Conservation (phyloP, 1,284 basidiomycete species). For the Papiliotrema nemorosa region DNA sequence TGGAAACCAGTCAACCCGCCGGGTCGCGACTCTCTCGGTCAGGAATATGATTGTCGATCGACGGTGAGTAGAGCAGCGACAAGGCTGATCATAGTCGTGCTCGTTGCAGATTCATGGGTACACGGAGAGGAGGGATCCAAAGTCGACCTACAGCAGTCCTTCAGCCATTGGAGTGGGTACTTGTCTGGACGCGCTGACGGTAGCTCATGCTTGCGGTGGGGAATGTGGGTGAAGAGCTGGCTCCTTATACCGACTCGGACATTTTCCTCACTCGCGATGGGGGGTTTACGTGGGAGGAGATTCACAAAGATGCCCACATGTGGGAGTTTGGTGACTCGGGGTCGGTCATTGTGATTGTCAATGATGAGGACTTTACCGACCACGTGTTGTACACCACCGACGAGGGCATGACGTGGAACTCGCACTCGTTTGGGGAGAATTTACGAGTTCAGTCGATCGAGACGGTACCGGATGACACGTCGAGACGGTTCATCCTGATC, state of each 20-base stretch:
- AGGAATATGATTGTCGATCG: slow-evolving; percentile 66
- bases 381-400: slow-evolving; percentile 83
- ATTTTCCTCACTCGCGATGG: slow-evolving; percentile 95
- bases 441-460: slow-evolving; percentile 74
- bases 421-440: slow-evolving; percentile 79
- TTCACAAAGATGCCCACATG: slow-evolving; percentile 94
- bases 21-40: slow-evolving; percentile 68
- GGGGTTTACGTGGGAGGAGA: slow-evolving; percentile 97
- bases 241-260: slow-evolving; percentile 80
- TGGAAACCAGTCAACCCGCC: slow-evolving; percentile 86
- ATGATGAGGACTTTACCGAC: slow-evolving; percentile 91
- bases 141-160: slow-evolving; percentile 88
- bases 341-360: slow-evolving; percentile 85
- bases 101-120: slow-evolving; percentile 90
- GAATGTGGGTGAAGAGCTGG: slow-evolving; percentile 85
- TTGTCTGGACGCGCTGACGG: slow-evolving; percentile 4
- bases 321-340: slow-evolving; percentile 99
- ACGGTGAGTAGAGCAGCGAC: slow-evolving; percentile 55
- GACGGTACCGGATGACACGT: slow-evolving; percentile 86
- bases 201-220: slow-evolving; percentile 88
- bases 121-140: slow-evolving; percentile 84
- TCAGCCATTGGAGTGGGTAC: slow-evolving; percentile 67
- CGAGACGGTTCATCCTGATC: slow-evolving; percentile 83
- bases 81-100: slow-evolving; percentile 60
- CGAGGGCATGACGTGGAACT: slow-evolving; percentile 81